Evolutionary conservation across 1,284 basidiomycete genomes (phyloP).

Genomic region (Naganishia liquefaciens): DNA sequence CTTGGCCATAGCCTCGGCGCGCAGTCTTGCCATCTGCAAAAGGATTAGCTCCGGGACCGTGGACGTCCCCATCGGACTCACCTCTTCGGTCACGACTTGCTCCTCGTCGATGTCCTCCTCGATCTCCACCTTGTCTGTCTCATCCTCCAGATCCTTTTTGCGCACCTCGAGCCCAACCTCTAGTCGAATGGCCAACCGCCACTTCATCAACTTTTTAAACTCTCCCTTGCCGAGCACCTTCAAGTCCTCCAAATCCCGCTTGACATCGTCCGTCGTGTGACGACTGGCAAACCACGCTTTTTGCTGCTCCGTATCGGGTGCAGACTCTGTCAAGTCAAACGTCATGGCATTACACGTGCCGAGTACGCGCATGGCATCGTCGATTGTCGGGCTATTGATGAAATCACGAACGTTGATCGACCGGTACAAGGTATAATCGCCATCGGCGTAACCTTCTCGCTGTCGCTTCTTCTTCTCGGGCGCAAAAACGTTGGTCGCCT

Average conservation of each 20-base stretch:
- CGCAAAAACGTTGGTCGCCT: conserved; percentile 84
- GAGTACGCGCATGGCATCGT: conserved; percentile 76
- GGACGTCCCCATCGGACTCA: conserved; percentile 48
- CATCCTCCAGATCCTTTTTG: conserved; percentile 67
- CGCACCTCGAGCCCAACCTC: conserved; percentile 83
- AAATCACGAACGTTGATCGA: conserved; percentile 73
- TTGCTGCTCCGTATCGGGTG: conserved; percentile 25
- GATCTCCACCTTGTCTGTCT: conserved; percentile 60
- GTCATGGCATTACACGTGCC: conserved; percentile 81
- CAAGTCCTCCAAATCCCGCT: conserved; percentile 82
- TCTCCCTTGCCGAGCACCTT: conserved; percentile 98
- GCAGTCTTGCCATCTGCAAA: conserved; percentile 74
- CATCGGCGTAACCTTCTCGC: conserved; percentile 94
- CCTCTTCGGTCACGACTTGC: conserved; percentile 82
- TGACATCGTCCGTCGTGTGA: conserved; percentile 76
- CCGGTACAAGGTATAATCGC: conserved; percentile 88
- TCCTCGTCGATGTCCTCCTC: conserved; percentile 83
- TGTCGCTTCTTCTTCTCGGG: conserved; percentile 94
- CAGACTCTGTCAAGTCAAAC: conserved; percentile 66
- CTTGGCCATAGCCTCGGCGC: conserved; percentile 72
- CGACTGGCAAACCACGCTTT: conserved; percentile 66
- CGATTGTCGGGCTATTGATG: conserved; percentile 58
- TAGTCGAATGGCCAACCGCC: conserved; percentile 79
- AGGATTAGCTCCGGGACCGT: conserved; percentile 24
- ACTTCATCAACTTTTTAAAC: conserved; percentile 90